Evolutionary conservation across 306 rosid species (phyloP), one percentile per base, ranked within the genome.

Genomic region (Castanopsis chinensis): DNA sequence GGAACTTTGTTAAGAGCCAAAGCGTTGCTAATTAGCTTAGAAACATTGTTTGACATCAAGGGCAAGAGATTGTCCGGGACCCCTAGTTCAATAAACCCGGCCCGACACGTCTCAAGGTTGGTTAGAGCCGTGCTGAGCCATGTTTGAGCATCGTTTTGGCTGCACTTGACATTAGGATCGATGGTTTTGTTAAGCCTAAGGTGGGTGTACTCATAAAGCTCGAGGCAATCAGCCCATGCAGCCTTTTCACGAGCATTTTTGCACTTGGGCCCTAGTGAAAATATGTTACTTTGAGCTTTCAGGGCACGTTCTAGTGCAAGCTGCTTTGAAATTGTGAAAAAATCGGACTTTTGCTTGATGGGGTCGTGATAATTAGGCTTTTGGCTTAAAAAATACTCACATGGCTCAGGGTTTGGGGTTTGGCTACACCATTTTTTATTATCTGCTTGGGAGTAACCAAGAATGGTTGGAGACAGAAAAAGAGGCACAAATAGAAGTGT

Each of bases 121-220:
- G 97, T 92, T 1, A 92, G 80, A 15, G 97, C 97, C 0, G 97
- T 86, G 89, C 97, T 92, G 21, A 92, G 87, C 97, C 94, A 90
- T 0, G 94, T 86, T 41, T 92, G 94, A 1, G 83, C 37, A n/a
- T 92, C 94, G 5, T 64, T 53, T 23, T 92, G 84, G 41, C 85
- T 75, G 78, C 87, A 85, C 14, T 80, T 83, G 54, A 75, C 18
- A 59, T 68, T 23, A 1, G 86, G 79, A 53, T 23, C 61, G 0
- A 75, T 0, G 69, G 97, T 82, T 69, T 83, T 78, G 88, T 86
- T 90, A 69, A 93, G 92, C 43, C 60, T 87, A 14, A 13, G 57
- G 51, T 87, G 59, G 1, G 96, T 87, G 74, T 76, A n/a, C 3
- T 88, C 76, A 45, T 88, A 93, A 59, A 93, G 97, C 41, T 87